Evolutionary conservation across 164 flowering plant species (phyloP).

Genomic region (Akebia trifoliata): DNA sequence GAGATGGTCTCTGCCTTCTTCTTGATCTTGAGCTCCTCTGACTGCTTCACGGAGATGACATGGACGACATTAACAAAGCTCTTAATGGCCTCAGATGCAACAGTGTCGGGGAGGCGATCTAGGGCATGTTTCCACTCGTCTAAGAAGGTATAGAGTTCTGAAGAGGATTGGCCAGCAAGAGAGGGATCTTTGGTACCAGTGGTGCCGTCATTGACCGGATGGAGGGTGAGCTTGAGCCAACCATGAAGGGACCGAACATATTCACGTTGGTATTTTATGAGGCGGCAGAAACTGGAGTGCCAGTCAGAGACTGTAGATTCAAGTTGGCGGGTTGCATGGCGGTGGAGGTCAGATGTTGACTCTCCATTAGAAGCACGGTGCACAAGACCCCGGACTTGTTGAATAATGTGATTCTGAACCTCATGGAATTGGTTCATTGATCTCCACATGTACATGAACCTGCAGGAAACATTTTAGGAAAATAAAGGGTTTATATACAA

Average conservation of each 20-base stretch:
- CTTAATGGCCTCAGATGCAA: constrained; percentile 91
- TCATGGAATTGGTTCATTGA: constrained; percentile 89
- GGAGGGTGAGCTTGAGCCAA: constrained; percentile 76
- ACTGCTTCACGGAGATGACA: constrained; percentile 58
- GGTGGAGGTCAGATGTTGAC: constrained; percentile 83
- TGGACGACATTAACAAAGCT: constrained; percentile 87
- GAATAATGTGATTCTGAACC: constrained; percentile 74
- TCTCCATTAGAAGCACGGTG: constrained; percentile 52
- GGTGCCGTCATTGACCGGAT: constrained; percentile 39
- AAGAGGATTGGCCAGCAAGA: constrained; percentile 17
- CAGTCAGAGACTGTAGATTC: constrained; percentile 85
- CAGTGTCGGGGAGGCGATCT: constrained; percentile 89
- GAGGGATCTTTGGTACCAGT: constrained; percentile 28
- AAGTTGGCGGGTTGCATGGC: constrained; percentile 86
- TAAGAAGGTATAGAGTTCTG: constrained; percentile 42
- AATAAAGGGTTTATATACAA: constrained; percentile 2
- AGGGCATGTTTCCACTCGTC: constrained; percentile 97
- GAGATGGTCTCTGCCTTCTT: constrained; percentile 62
- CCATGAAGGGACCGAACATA: constrained; percentile 73
- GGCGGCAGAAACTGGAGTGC: constrained; percentile 88
- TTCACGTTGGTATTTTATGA: constrained; percentile 73
- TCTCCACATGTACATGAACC: constrained; percentile 96
- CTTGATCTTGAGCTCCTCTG: constrained; percentile 76
- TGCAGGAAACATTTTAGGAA: constrained; percentile 23
- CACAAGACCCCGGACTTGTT: constrained; percentile 90